A percentile compares a stretch with the other conserved stretches of the same genome.
These are phyloP conservation scores for Austroboletus novae-zelandiae DNA, from an alignment of 1,284 basidiomycete species.

Conservation along the genomic window DNA sequence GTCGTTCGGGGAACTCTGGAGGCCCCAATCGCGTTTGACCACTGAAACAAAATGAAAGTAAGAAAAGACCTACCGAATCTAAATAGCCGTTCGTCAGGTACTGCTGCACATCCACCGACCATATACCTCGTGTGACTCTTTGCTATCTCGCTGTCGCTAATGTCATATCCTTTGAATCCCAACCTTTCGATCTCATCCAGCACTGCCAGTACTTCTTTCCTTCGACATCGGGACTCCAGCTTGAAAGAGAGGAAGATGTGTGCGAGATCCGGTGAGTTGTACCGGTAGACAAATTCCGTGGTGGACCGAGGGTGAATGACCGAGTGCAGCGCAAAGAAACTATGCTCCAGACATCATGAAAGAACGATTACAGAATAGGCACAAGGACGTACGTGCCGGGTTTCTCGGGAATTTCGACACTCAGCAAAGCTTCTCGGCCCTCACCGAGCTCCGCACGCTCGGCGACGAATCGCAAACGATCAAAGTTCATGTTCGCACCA, in stretches of 20 bases:
- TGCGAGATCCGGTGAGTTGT: slow-evolving; percentile 65
- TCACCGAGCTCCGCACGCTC: slow-evolving; percentile 98
- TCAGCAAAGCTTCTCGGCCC: slow-evolving; percentile 88
- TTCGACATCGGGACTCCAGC: slow-evolving; percentile 63
- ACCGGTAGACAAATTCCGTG: slow-evolving; percentile 98
- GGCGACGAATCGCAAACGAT: slow-evolving; percentile 92
- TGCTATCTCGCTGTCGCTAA: slow-evolving; percentile 93
- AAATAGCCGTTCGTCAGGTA: slow-evolving; percentile 87
- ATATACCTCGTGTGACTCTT: slow-evolving; percentile 95
- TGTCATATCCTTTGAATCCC: slow-evolving; percentile 85
- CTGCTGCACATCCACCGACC: slow-evolving; percentile 80
- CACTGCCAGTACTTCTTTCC: slow-evolving; percentile 68
- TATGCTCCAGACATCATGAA: slow-evolving; percentile 33
- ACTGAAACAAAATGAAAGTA: background rate
- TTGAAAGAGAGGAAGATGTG: slow-evolving; percentile 93
- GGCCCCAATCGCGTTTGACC: background rate
- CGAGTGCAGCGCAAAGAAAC: slow-evolving; percentile 86
- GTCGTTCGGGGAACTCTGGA: slow-evolving; percentile 94
- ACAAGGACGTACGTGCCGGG: slow-evolving; percentile 71
- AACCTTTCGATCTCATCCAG: slow-evolving; percentile 58
- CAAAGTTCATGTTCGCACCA: slow-evolving; percentile 99
- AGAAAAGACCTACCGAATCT: slow-evolving; percentile 73
- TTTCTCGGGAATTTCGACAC: slow-evolving; percentile 89
- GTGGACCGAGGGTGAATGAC: slow-evolving; percentile 88
- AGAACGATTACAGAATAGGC: slow-evolving; percentile 1